Percentiles rank a stretch among this genome's conserved stretches.
Evolutionary conservation across 2,329 filamentous ascomycete genomes (phyloP).

Genomic region (Didymella keratinophila): DNA sequence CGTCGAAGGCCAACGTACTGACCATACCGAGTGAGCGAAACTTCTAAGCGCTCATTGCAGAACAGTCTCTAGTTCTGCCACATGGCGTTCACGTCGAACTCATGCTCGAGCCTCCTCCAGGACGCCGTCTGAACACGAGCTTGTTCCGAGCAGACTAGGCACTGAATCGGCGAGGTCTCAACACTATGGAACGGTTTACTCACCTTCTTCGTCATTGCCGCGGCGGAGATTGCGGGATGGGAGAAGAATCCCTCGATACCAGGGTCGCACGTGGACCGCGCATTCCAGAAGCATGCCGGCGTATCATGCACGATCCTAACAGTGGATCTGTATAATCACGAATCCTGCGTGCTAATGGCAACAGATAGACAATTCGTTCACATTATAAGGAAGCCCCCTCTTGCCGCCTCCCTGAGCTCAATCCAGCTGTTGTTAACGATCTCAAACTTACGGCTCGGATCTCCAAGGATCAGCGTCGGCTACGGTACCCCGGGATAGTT

Average conservation of each 20-base stretch:
- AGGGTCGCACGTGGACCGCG: background rate
- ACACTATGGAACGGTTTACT: background rate
- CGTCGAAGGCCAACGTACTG: background rate
- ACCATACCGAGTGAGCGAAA: background rate
- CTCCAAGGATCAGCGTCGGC: background rate
- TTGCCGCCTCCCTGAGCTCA: background rate
- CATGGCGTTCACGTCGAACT: background rate
- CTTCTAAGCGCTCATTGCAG: background rate
- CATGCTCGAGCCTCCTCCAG: background rate
- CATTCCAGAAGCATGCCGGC: background rate
- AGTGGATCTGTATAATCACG: background rate
- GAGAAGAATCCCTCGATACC: background rate
- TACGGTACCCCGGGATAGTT: background rate
- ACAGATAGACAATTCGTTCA: background rate
- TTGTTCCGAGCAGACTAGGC: background rate
- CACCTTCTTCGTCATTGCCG: background rate
- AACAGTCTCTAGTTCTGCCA: too few relatives aligned
- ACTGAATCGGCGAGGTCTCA: background rate
- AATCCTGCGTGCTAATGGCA: background rate
- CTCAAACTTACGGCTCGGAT: background rate
- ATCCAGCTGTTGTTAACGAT: background rate
- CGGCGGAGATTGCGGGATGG: background rate
- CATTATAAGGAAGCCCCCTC: background rate
- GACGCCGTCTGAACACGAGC: background rate
- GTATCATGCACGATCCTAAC: background rate